phyloP scores from a whole-genome alignment of 805 yeast genomes.

The Candida silvatica region DNA sequence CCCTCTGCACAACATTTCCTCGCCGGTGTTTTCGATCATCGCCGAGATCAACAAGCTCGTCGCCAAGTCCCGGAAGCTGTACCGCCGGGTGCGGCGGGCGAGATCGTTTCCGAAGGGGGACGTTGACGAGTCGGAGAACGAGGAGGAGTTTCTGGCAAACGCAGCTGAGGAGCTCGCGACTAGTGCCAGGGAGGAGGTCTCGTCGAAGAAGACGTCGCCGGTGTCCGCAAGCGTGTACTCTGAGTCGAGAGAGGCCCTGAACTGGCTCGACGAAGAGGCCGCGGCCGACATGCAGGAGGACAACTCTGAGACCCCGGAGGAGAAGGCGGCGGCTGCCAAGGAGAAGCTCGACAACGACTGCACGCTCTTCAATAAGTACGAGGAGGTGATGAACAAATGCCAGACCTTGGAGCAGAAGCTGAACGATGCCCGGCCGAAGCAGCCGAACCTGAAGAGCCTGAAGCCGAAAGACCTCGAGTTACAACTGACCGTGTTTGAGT shows the following conservation, averaged over 20 bases:
- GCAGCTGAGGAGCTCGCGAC: constrained; percentile 5
- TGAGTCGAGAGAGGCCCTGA: constrained; percentile 4
- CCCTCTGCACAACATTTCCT: constrained; percentile 67
- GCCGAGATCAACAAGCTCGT: constrained; percentile 63
- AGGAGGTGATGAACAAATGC: constrained; percentile 25
- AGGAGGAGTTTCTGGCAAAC: constrained; percentile 5
- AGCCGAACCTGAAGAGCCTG: constrained; percentile 30
- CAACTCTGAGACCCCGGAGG: too few species aligned
- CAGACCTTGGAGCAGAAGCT: constrained; percentile 40
- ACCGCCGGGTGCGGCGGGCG: constrained; percentile 16
- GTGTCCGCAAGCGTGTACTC: constrained; percentile 12
- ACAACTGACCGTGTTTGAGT: constrained; percentile 64
- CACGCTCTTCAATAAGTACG: constrained; percentile 11
- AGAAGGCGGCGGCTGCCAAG: too few species aligned
- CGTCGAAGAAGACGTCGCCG: constrained; percentile 10
- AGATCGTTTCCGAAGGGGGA: constrained; percentile 10
- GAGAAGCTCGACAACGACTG: neutral
- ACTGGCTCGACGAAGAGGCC: neutral
- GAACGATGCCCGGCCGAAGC: constrained; percentile 43
- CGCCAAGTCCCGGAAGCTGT: constrained; percentile 36
- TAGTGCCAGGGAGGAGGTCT: too few species aligned
- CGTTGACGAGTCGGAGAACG: constrained; percentile 5
- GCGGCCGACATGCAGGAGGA: constrained; percentile 5
- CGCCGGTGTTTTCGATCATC: constrained; percentile 54
- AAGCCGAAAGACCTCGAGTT: constrained; percentile 45